Base-by-base conservation (phyloP, 768 basidiomycete species). In the Tulasnella calospora region DNA sequence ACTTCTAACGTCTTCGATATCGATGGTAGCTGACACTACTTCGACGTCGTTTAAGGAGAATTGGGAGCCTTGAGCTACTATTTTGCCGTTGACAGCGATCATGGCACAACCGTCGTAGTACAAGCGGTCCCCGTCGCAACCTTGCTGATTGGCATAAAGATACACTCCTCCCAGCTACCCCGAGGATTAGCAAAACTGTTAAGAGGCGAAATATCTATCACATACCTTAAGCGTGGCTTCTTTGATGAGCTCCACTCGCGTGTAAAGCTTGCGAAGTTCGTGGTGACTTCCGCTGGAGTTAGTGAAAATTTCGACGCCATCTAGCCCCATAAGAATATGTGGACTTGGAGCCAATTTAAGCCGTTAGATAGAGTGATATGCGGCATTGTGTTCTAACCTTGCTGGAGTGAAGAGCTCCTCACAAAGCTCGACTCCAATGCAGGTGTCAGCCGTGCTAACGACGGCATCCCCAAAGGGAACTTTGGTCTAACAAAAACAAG, bases 281-380 rank as follows among this genome's bases (percentile, higher is more conserved):
- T 99, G 98, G 83, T 99, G 98, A 84, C 95, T 97, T 6, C 96
- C 98, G 80, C 94, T 96, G 0, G 98, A 99, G 85, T 99, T 99
- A 12, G 97, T 98, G 83, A 99, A 98, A 73, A 99, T 98, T 84
- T 99, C 98, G 10, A 98, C 97, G 7, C 98, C 98, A 82, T 99
- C 97, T 12, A 99, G 89, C 9, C 97, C 98, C 98, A 99, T 99
- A 17, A 92, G 85, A 78, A 98, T 97, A 83, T 99, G 98, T 6
- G 98, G 98, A 80, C 98, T 99, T 80, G 67, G 46, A 73, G 23
- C 15, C 23, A 47, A 55, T 55, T 71, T 21, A 5, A 21, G 57
- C 13, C 23, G 57, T 30, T n/a, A 15, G 74, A 61, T 69, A 17
- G 13, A 51, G 41, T 27, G 30, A 41, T 38, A 38, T 5, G 4